Evolutionary conservation across 441 rosid genomes (phyloP), one percentile per base, ranked within the genome.

Genomic region (Pelargonium hybrid): DNA sequence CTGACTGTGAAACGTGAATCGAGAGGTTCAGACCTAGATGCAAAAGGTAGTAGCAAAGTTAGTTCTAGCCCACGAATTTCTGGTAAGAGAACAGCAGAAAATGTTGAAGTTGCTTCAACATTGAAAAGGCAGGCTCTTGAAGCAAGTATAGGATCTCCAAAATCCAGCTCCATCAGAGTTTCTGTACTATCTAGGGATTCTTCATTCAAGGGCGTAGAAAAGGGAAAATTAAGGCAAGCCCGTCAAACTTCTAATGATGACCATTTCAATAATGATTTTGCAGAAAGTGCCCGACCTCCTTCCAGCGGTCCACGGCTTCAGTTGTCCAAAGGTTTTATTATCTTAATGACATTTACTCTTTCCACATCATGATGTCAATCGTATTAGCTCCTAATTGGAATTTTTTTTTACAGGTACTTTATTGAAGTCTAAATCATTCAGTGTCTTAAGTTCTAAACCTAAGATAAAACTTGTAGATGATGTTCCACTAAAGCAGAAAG

Each of bases 351-450:
- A n/a, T n/a, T n/a, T n/a, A n/a, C n/a, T n/a, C n/a, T n/a, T n/a
- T n/a, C n/a, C n/a, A n/a, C n/a, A n/a, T n/a, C n/a, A n/a, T n/a
- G n/a, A n/a, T n/a, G n/a, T n/a, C n/a, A n/a, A n/a, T n/a, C n/a
- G n/a, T n/a, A n/a, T n/a, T n/a, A n/a, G n/a, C n/a, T n/a, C n/a
- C n/a, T n/a, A n/a, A n/a, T n/a, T n/a, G n/a, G n/a, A 25, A 25
- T 57, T 70, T 69, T 74, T 74, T 74, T 74, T 41, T 80, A 39
- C 82, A 95, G 99, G 89, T 77, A 65, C 85, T 73, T 84, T 87
- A 52, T 71, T 82, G 68, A 95, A 90, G 83, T 90, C 98, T 72
- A 88, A 82, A 72, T 95, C 97, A 20, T 92, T 88, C 82, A 91
- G 74, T 78, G 73, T 81, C 37, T 68, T 79, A 15, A 83, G 76